Base-by-base conservation (phyloP, 805 yeast species). In the Lipomyces anomalus region DNA sequence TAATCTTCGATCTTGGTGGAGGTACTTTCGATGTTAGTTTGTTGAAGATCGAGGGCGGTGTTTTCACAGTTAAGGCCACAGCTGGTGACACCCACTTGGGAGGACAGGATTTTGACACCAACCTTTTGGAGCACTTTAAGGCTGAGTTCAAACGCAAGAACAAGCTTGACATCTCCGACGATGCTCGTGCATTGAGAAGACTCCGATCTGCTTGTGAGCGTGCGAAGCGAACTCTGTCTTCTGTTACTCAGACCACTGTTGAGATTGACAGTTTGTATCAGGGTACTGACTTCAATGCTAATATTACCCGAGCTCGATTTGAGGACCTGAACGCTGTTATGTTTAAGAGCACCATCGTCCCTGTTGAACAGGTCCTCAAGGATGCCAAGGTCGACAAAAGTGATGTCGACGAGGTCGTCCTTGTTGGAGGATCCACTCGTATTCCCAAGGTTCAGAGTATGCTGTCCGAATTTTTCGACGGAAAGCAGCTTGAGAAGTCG, bases 1-100 rank as follows among this genome's bases (percentile, higher is more conserved):
- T 87, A 65, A 87, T 87, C 64, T 87, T 87, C 76, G 96, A 87
- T 72, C 76, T 87, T 65, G 96, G 96, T 79, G 96, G 96, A 73
- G 96, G 96, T 77, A 87, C 96, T 64, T 87, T 87, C 73, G 96
- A 87, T 86, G 96, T 88, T 55, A 88, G 95, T 42, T 75, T 87
- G 60, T 76, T 87, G 63, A 80, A 85, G 67, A 86, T 87, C 67
- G 90, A 88, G 68, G 95, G 90, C 64, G 96, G 96, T 81, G 88
- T 87, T 65, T 87, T 87, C 76, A 88, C 88, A 67, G 96, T 87
- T 64, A 87, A 87, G 78, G 94, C 95, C 61, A 87, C 96, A 60
- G 95, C 96, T 64, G 97, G 97, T 86, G 96, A 89, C 76, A 89
- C 97, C 62, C 97, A 89, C 75, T 82, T 89, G 75, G 97, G 97